Percentiles rank a stretch among this genome's conserved stretches.
Evolutionary conservation across 2,329 filamentous ascomycete species (phyloP).

Genomic region (Cordyceps militaris): DNA sequence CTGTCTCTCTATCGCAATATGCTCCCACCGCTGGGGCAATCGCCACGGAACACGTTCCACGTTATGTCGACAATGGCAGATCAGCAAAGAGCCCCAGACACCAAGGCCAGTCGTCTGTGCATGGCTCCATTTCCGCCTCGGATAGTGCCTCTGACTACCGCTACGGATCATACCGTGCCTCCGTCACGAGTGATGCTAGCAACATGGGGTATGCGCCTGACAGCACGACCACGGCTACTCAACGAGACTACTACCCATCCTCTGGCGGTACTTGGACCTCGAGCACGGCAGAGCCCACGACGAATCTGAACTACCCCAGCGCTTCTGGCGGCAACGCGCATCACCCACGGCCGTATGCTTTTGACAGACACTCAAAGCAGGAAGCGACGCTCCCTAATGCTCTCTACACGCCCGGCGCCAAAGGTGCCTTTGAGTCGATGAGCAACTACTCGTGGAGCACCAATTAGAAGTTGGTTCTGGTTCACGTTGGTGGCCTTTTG

Average conservation of each 20-base stretch:
- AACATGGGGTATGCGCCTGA: slow-evolving; percentile 26
- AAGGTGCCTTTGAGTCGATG: slow-evolving; percentile 42
- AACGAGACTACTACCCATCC: slow-evolving; percentile 46
- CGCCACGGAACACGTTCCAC: slow-evolving; percentile 42
- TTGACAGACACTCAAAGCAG: slow-evolving; percentile 32
- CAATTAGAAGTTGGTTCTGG: slow-evolving; percentile 26
- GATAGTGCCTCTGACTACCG: slow-evolving; percentile 49
- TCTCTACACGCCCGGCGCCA: slow-evolving; percentile 32
- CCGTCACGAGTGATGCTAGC: slow-evolving; percentile 27
- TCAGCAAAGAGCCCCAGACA: slow-evolving; percentile 52
- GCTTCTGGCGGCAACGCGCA: slow-evolving; percentile 15
- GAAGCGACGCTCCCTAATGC: slow-evolving; percentile 30
- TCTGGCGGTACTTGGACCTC: slow-evolving; percentile 44
- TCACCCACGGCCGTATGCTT: slow-evolving; percentile 44
- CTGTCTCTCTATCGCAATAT: slow-evolving; percentile 38
- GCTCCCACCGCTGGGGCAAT: slow-evolving; percentile 17
- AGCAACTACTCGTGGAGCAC: slow-evolving; percentile 53
- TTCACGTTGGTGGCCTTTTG: background rate
- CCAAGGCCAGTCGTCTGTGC: slow-evolving; percentile 46
- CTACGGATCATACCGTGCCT: slow-evolving; percentile 39
- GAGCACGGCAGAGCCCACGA: slow-evolving; percentile 38
- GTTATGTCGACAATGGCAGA: slow-evolving; percentile 51
- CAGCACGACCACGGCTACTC: slow-evolving; percentile 19
- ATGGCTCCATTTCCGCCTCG: slow-evolving; percentile 41
- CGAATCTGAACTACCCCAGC: slow-evolving; percentile 38